Evolutionary conservation across 2,329 filamentous ascomycete species (phyloP).

Genomic region (Sporothrix brunneoviolacea): DNA sequence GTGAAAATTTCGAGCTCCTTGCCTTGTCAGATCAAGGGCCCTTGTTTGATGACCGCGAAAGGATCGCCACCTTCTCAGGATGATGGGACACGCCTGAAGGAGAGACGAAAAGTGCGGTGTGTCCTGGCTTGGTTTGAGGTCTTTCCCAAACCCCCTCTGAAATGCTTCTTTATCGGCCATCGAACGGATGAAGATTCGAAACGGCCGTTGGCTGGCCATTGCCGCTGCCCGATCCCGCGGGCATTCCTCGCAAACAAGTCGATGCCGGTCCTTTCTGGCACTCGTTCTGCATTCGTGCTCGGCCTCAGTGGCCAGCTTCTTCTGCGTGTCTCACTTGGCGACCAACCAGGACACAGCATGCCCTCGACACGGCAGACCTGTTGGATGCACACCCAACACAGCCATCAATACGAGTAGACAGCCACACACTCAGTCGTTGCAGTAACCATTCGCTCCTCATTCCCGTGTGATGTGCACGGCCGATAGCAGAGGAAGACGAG

Average conservation of each 20-base stretch:
- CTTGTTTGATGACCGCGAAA: constrained; percentile 5
- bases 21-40: not conserved
- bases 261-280: no score
- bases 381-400: not conserved
- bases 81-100: not conserved
- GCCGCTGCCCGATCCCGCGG: not conserved
- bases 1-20: not conserved
- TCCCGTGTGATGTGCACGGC: constrained; percentile 2
- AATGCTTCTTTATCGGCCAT: no score
- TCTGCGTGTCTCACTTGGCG: constrained; percentile 2
- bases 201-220: constrained; percentile 1
- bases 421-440: not conserved
- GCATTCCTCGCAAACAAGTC: not conserved
- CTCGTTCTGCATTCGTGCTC: no score
- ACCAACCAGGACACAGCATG: constrained; percentile 1
- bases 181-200: no score
- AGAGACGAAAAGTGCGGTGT: constrained; percentile 2
- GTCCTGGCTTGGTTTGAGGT: not conserved
- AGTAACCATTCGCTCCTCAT: not conserved
- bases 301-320: no score
- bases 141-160: no score
- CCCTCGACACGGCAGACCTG: not conserved
- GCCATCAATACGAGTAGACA: not conserved
- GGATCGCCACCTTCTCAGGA: constrained; percentile 2
- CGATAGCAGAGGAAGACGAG: not conserved